Evolutionary conservation across 495 filamentous ascomycete genomes (phyloP).

Genomic region (Aspergillus homomorphus): DNA sequence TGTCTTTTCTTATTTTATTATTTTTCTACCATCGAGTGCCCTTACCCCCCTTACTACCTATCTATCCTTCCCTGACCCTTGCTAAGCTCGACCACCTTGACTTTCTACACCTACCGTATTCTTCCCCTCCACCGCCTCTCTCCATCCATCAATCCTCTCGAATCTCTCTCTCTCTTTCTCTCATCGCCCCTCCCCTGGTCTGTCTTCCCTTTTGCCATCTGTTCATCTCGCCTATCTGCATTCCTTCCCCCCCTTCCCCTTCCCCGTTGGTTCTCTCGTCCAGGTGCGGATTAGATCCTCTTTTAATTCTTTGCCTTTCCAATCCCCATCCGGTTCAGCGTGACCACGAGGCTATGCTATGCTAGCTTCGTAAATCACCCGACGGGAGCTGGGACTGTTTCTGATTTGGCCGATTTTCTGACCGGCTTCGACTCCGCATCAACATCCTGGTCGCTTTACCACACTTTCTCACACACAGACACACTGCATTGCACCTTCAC

Average conservation of each 20-base stretch:
- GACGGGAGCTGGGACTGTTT: slow-evolving; percentile 25
- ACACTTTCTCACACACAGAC: slow-evolving; percentile 10
- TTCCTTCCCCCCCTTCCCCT: slow-evolving; percentile 19
- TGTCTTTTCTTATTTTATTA: slow-evolving; percentile 10
- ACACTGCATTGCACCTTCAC: slow-evolving; percentile 5
- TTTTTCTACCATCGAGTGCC: not conserved
- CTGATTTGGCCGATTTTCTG: slow-evolving; percentile 27
- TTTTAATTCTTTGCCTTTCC: not conserved
- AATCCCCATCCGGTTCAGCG: slow-evolving; percentile 16
- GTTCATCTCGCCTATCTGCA: slow-evolving; percentile 23
- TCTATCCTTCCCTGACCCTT: slow-evolving; percentile 22
- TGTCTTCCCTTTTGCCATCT: slow-evolving; percentile 10
- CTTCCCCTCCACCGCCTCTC: slow-evolving; percentile 23
- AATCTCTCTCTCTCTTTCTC: slow-evolving; percentile 26
- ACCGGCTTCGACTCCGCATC: slow-evolving; percentile 23
- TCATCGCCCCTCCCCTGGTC: slow-evolving; percentile 21
- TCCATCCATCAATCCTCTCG: slow-evolving; percentile 4
- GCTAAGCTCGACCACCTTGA: slow-evolving; percentile 31
- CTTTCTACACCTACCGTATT: slow-evolving; percentile 22
- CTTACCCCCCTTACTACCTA: slow-evolving; percentile 18
- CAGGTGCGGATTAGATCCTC: slow-evolving; percentile 17
- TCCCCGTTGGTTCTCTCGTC: slow-evolving; percentile 11
- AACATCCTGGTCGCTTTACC: slow-evolving; percentile 22
- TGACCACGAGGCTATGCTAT: slow-evolving; percentile 35
- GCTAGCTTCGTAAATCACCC: slow-evolving; percentile 34